A percentile compares a stretch with the other conserved stretches of the same genome.
These are phyloP conservation scores for Alternaria alternata DNA, from an alignment of 2,329 filamentous ascomycete genomes.

Conservation along the genomic window DNA sequence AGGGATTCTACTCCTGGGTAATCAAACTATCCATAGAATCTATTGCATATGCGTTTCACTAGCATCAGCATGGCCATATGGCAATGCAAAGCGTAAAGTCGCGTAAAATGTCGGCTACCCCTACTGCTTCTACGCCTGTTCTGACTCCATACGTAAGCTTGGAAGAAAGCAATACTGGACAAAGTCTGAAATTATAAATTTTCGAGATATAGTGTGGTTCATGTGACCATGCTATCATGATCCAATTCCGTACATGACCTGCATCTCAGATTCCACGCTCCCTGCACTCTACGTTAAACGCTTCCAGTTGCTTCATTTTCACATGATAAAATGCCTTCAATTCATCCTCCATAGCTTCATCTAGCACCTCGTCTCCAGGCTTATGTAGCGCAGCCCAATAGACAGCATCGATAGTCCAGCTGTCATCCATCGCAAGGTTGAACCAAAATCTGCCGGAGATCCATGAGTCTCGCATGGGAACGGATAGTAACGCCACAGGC, in stretches of 20 bases:
- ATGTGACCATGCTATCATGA: too few relatives aligned
- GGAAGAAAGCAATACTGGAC: background rate
- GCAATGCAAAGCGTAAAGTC: background rate
- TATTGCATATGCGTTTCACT: slow-evolving; percentile 1
- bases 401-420: background rate
- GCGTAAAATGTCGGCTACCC: background rate
- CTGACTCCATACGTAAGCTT: background rate
- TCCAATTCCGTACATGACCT: too few relatives aligned
- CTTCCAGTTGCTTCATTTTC: slow-evolving; percentile 25
- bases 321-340: slow-evolving; percentile 17
- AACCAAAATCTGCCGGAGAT: background rate
- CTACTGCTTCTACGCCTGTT: background rate
- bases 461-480: background rate
- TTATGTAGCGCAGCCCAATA: slow-evolving; percentile 40
- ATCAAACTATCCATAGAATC: background rate
- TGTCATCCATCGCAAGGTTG: background rate
- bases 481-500: background rate
- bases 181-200: background rate
- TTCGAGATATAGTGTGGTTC: background rate
- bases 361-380: slow-evolving; percentile 16
- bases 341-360: slow-evolving; percentile 7
- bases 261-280: too few relatives aligned
- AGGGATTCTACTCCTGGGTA: slow-evolving; percentile 6
- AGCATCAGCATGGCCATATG: background rate
- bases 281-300: slow-evolving; percentile 3